phyloP scores from a whole-genome alignment of 106 monocot species.

The Dioscorea dumetorum region DNA sequence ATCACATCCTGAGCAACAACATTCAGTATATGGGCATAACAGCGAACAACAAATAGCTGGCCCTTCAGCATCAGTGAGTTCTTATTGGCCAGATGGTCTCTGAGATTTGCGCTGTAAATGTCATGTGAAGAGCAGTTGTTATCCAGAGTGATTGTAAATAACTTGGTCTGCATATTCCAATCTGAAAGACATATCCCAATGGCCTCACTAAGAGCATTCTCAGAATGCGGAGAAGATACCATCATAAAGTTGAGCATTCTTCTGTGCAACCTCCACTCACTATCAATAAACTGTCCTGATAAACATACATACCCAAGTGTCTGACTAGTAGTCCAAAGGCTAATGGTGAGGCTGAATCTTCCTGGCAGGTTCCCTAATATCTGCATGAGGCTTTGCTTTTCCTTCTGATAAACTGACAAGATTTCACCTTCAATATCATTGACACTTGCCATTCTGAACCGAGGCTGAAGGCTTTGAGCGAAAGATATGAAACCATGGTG shows the following conservation, averaged over 20 bases:
- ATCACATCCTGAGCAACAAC: constrained; percentile 76
- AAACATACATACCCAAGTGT: constrained; percentile 85
- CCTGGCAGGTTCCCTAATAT: constrained; percentile 48
- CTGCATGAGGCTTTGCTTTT: constrained; percentile 53
- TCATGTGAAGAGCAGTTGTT: constrained; percentile 84
- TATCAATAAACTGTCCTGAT: constrained; percentile 69
- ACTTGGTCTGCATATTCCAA: constrained; percentile 71
- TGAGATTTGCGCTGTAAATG: constrained; percentile 81
- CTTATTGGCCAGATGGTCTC: constrained; percentile 74
- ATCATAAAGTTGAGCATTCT: constrained; percentile 87
- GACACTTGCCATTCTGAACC: constrained; percentile 52
- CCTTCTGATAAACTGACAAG: constrained; percentile 59
- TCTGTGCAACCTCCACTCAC: constrained; percentile 61
- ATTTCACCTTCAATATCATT: constrained; percentile 52
- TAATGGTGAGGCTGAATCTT: constrained; percentile 66
- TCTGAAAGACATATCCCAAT: constrained; percentile 66
- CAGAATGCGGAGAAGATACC: constrained; percentile 83
- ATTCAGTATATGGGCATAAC: constrained; percentile 77
- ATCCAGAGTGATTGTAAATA: constrained; percentile 85
- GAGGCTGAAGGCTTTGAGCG: constrained; percentile 71
- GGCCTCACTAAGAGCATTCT: constrained; percentile 82
- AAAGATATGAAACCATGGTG: constrained; percentile 58
- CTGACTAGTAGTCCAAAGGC: constrained; percentile 80
- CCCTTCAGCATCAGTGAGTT: constrained; percentile 71
- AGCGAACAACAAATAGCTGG: constrained; percentile 76